Percentiles rank a stretch among this genome's conserved stretches.
These are phyloP conservation scores for Fusarium burgessii DNA, from an alignment of 2,329 filamentous ascomycete genomes.

Conservation along the genomic window DNA sequence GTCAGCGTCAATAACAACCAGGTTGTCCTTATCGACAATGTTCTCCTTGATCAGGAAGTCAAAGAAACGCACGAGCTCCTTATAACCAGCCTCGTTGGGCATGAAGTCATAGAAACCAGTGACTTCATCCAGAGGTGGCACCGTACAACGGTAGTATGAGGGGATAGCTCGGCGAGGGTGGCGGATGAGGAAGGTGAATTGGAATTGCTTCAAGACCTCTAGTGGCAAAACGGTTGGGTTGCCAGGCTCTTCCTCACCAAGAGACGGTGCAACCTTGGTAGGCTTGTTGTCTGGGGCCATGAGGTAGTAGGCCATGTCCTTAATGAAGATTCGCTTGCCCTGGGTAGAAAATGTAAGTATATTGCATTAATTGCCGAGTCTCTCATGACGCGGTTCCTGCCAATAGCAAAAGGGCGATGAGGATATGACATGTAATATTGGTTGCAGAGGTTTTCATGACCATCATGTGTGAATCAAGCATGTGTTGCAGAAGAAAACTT, in stretches of 20 bases:
- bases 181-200: constrained; percentile 97
- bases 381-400: constrained; percentile 1
- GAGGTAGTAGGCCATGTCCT: constrained; percentile 96
- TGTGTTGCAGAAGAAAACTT: constrained; percentile 1
- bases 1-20: constrained; percentile 93
- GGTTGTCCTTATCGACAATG: constrained; percentile 77
- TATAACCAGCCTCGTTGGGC: constrained; percentile 89
- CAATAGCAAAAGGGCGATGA: background rate
- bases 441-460: background rate
- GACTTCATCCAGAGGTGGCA: constrained; percentile 83
- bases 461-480: background rate
- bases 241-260: constrained; percentile 72
- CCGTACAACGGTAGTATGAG: constrained; percentile 93
- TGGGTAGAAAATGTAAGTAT: constrained; percentile 54
- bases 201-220: constrained; percentile 80
- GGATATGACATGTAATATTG: constrained; percentile 11
- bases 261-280: constrained; percentile 81
- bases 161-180: constrained; percentile 93
- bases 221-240: constrained; percentile 90
- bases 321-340: constrained; percentile 96
- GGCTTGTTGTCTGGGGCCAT: constrained; percentile 78
- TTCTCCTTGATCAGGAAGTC: constrained; percentile 80
- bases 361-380: background rate
- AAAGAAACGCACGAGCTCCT: constrained; percentile 86
- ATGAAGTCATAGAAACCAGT: constrained; percentile 92